phyloP scores from a whole-genome alignment of 495 filamentous ascomycete species.

The Talaromyces ruber region DNA sequence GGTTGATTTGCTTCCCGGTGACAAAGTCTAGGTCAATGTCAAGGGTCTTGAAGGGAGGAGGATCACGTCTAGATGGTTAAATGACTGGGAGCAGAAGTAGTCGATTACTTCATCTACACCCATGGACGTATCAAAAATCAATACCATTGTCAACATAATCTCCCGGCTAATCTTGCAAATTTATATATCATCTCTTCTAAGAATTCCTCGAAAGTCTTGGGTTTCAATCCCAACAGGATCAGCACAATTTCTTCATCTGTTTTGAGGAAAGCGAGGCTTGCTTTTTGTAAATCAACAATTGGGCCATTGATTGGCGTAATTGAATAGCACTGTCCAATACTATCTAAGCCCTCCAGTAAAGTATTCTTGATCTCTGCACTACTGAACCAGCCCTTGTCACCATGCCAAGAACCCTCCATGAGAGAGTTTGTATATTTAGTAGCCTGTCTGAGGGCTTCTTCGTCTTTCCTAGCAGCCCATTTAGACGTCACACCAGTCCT shows the following conservation, averaged over 20 bases:
- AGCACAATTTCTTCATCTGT: neutral
- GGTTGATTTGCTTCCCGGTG: too few species aligned
- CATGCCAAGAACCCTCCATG: neutral
- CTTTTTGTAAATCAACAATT: neutral
- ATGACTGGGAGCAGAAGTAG: neutral
- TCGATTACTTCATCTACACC: neutral
- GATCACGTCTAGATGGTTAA: too few species aligned
- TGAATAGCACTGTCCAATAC: neutral
- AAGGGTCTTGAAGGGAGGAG: too few species aligned
- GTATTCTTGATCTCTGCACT: neutral
- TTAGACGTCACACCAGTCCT: neutral
- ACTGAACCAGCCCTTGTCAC: neutral
- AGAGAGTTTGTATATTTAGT: neutral
- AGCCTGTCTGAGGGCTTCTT: neutral
- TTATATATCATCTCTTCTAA: neutral
- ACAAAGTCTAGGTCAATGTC: too few species aligned
- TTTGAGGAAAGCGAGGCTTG: neutral
- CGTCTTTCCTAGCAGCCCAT: neutral
- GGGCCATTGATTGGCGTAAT: too few species aligned
- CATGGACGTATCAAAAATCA: neutral
- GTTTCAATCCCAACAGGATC: neutral
- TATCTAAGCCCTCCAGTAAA: neutral
- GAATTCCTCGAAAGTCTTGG: neutral
- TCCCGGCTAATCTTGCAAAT: neutral
- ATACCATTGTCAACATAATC: neutral